phyloP scores from a whole-genome alignment of 1,139 yeast species.

The Debaryomyces subglobosus region DNA sequence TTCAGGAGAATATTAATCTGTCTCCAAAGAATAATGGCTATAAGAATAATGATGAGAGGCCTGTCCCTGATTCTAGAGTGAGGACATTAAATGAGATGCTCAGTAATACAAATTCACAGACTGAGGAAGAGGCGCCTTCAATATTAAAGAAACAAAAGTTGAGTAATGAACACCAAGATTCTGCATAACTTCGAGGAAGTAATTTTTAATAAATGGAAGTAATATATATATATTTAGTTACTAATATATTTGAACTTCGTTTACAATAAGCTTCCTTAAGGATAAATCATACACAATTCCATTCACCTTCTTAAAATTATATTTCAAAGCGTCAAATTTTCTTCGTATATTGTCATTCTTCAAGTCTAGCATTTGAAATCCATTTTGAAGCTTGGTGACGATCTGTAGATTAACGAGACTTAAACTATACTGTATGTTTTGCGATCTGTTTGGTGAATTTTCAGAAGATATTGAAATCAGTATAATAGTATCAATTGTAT shows the following conservation, averaged over 20 bases:
- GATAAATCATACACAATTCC: slow-evolving; percentile 33
- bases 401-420: slow-evolving; percentile 28
- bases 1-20: not conserved
- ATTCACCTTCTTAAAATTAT: slow-evolving; percentile 31
- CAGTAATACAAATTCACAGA: no score
- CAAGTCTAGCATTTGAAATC: slow-evolving; percentile 34
- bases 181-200: not conserved
- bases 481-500: slow-evolving; percentile 31
- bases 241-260: slow-evolving; percentile 16
- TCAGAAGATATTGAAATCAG: slow-evolving; percentile 22
- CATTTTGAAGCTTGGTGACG: slow-evolving; percentile 29
- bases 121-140: not conserved
- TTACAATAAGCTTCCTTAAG: slow-evolving; percentile 20
- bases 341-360: slow-evolving; percentile 34
- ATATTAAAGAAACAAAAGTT: not conserved
- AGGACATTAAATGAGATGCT: not conserved
- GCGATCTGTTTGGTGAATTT: slow-evolving; percentile 4
- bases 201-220: not conserved
- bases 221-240: not conserved
- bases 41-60: not conserved
- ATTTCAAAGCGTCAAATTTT: slow-evolving; percentile 35
- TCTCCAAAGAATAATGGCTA: not conserved
- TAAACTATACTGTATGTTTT: slow-evolving; percentile 23
- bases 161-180: not conserved
- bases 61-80: not conserved